Base-by-base conservation (phyloP, 768 basidiomycete genomes). In the Infundibulicybe gibba region DNA sequence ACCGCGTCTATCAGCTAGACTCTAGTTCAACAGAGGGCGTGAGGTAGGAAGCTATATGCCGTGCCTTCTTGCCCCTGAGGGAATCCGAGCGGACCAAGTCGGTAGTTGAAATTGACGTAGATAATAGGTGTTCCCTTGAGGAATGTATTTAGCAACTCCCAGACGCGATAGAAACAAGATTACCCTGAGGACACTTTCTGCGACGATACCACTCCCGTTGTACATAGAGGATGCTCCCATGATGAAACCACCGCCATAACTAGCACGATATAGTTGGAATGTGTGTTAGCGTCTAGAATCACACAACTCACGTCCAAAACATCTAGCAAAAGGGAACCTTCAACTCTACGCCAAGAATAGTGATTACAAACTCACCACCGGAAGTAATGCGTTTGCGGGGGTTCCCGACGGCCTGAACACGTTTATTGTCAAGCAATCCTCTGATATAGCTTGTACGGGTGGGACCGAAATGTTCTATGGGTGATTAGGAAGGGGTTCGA, bases 381-480 rank as follows among this genome's bases (percentile, higher is more conserved):
- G 72, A 4, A 76, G 56, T 35, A 59, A 61, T 2, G 64, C 61
- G 43, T 56, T 54, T 1, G 54, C 4, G 3, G 39, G 37, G 9
- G 62, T 45, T 10, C 69, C 69, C 0, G 71, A 64, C 0, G 82
- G 81, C 16, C 78, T 64, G 46, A 76, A 79, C 4, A 85, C 62
- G 53, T 83, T 82, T 41, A 83, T 64, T 17, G 77, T 80, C 42
- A 84, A 61, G 55, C 80, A 83, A 49, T 83, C 80, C 56, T 84
- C 81, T n/a, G 78, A 77, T 38, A 61, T 69, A 54, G 20, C n/a
- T n/a, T n/a, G n/a, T n/a, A n/a, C n/a, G n/a, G n/a, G 61, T 52
- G 49, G 68, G 59, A 45, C 62, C 61, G 47, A 58, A 37, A 38
- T 19, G 10, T 38, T 19, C 35, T n/a, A n/a, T n/a, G n/a, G n/a